phyloP scores from a whole-genome alignment of 805 yeast genomes.

The Metschnikowia santaceciliae region DNA sequence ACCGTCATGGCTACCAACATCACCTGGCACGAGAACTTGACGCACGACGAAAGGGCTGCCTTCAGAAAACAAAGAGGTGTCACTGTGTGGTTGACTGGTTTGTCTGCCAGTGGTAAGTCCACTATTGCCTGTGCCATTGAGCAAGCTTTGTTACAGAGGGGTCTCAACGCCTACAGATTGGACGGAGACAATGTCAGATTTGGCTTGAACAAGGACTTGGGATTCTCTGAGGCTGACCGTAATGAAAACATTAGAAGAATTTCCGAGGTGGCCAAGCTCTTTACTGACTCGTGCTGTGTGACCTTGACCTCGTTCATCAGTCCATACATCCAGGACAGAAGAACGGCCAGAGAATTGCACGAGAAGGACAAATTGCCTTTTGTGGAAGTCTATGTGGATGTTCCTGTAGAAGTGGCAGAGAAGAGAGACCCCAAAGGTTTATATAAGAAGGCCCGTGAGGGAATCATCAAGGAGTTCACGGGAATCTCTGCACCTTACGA shows the following conservation, averaged over 20 bases:
- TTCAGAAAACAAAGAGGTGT: slow-evolving; percentile 80
- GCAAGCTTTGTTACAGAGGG: slow-evolving; percentile 67
- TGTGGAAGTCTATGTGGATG: slow-evolving; percentile 88
- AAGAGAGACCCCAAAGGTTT: slow-evolving; percentile 96
- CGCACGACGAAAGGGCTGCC: slow-evolving; percentile 72
- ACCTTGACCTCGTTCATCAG: slow-evolving; percentile 90
- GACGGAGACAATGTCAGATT: slow-evolving; percentile 95
- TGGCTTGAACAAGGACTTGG: slow-evolving; percentile 92
- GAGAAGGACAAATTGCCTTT: slow-evolving; percentile 72
- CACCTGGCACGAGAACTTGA: slow-evolving; percentile 92
- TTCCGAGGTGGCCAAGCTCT: slow-evolving; percentile 88
- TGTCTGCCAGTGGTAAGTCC: slow-evolving; percentile 92
- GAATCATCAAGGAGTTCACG: slow-evolving; percentile 88
- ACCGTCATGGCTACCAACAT: slow-evolving; percentile 82
- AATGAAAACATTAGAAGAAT: slow-evolving; percentile 94
- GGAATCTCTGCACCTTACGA: slow-evolving; percentile 96
- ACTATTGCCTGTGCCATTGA: slow-evolving; percentile 95
- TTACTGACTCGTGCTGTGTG: slow-evolving; percentile 87
- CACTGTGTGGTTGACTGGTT: slow-evolving; percentile 93
- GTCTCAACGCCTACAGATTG: slow-evolving; percentile 74
- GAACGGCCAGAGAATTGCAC: slow-evolving; percentile 81
- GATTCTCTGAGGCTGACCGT: slow-evolving; percentile 87
- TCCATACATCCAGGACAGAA: slow-evolving; percentile 84
- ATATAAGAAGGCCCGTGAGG: slow-evolving; percentile 95
- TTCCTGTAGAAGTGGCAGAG: slow-evolving; percentile 92